These are phyloP conservation scores for Aspergillus wentii DNA, from an alignment of 495 filamentous ascomycete species.

Conservation along the genomic window DNA sequence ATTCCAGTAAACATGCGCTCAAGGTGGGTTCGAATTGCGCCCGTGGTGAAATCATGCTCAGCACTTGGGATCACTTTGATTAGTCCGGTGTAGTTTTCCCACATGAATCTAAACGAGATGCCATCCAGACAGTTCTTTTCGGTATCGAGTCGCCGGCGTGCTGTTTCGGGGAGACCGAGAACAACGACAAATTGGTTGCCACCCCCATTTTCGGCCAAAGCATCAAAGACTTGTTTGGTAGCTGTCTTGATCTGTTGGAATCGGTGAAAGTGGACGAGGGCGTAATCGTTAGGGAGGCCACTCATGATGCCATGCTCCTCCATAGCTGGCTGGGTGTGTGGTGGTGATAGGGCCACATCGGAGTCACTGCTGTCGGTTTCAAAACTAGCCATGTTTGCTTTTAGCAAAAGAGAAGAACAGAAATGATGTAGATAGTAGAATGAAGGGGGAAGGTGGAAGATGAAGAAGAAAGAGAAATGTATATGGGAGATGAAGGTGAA, in stretches of 20 bases:
- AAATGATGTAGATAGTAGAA: too few relatives aligned
- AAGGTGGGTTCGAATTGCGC: too few relatives aligned
- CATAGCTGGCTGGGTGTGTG: too few relatives aligned
- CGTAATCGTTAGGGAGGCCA: not conserved
- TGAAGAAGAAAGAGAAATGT: too few relatives aligned
- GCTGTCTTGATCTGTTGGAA: not conserved
- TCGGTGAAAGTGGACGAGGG: not conserved
- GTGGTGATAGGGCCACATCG: too few relatives aligned
- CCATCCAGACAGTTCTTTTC: not conserved
- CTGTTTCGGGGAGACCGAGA: slow-evolving; percentile 1
- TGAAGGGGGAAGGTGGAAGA: too few relatives aligned
- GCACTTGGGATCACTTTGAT: not conserved
- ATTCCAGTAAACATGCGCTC: not conserved
- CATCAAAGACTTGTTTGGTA: not conserved
- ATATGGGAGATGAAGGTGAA: too few relatives aligned
- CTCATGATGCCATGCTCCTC: too few relatives aligned
- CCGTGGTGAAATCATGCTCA: not conserved
- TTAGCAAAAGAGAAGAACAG: too few relatives aligned
- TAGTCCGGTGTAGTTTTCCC: not conserved
- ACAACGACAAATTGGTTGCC: not conserved
- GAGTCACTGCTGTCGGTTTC: too few relatives aligned
- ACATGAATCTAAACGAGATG: not conserved
- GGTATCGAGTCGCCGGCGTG: not conserved
- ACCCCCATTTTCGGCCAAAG: not conserved
- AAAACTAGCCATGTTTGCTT: too few relatives aligned